phyloP scores from a whole-genome alignment of 2,329 filamentous ascomycete species.

The Hypoxylon sp. region DNA sequence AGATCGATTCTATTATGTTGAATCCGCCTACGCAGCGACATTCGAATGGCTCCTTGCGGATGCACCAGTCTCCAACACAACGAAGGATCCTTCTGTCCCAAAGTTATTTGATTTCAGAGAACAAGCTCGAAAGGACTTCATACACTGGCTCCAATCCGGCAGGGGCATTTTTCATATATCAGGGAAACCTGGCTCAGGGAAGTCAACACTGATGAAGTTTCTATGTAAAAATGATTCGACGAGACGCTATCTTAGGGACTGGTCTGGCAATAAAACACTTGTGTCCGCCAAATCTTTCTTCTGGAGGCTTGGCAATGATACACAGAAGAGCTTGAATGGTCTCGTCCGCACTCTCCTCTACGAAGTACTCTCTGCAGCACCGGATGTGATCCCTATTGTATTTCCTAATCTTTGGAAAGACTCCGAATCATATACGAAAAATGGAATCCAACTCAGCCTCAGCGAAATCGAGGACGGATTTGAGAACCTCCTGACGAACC shows the following conservation, averaged over 20 bases:
- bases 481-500: constrained; percentile 9
- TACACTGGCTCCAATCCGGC: constrained; percentile 31
- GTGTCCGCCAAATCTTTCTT: constrained; percentile 45
- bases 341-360: constrained; percentile 42
- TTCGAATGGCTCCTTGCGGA: constrained; percentile 32
- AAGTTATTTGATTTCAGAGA: neutral
- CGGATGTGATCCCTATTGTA: constrained; percentile 14
- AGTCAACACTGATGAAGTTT: constrained; percentile 50
- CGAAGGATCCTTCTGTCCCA: neutral
- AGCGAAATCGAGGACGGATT: constrained; percentile 21
- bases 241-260: constrained; percentile 24
- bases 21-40: constrained; percentile 21
- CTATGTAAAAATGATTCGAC: constrained; percentile 32
- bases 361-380: constrained; percentile 34
- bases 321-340: constrained; percentile 42
- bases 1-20: constrained; percentile 32
- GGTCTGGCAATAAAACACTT: constrained; percentile 27
- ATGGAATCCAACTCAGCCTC: neutral
- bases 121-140: constrained; percentile 20
- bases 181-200: constrained; percentile 49
- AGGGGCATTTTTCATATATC: constrained; percentile 43
- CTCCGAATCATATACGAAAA: neutral
- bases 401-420: constrained; percentile 38
- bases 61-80: neutral
- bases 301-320: constrained; percentile 41